Evolutionary conservation across 2,329 filamentous ascomycete genomes (phyloP).

Genomic region (Samsoniella hepiali): DNA sequence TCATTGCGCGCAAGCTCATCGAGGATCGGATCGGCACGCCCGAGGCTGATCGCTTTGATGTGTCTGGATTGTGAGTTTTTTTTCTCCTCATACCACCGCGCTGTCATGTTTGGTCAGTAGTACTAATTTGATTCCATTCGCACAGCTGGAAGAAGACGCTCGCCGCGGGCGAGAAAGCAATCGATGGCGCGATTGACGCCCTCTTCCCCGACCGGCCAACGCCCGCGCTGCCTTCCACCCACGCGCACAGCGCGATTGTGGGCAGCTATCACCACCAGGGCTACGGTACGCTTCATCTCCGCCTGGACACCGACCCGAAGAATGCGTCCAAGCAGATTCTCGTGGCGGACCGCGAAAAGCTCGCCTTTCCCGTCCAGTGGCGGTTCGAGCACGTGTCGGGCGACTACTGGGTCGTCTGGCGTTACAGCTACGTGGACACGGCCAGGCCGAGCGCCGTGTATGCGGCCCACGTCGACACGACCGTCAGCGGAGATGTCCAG

Average conservation of each 20-base stretch:
- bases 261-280: slow-evolving; percentile 45
- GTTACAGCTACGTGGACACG: neutral
- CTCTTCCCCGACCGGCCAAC: slow-evolving; percentile 38
- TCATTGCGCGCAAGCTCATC: slow-evolving; percentile 30
- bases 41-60: slow-evolving; percentile 22
- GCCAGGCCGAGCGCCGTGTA: slow-evolving; percentile 1
- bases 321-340: slow-evolving; percentile 23
- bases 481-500: neutral
- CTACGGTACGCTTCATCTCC: slow-evolving; percentile 32
- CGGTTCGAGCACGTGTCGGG: slow-evolving; percentile 29
- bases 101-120: neutral
- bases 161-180: slow-evolving; percentile 17
- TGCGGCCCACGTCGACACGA: neutral
- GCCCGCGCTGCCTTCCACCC: slow-evolving; percentile 34
- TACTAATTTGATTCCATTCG: too few species aligned
- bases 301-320: slow-evolving; percentile 19
- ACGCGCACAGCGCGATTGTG: slow-evolving; percentile 32
- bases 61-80: slow-evolving; percentile 24
- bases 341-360: slow-evolving; percentile 25
- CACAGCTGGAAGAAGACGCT: slow-evolving; percentile 6
- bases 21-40: slow-evolving; percentile 30
- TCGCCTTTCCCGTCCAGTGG: slow-evolving; percentile 25
- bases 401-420: slow-evolving; percentile 29
- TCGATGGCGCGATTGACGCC: slow-evolving; percentile 32
- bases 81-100: neutral